A percentile compares a stretch with the other conserved stretches of the same genome.
phyloP scores from a whole-genome alignment of 768 basidiomycete genomes.

The Rhodotorula kratochvilovae region DNA sequence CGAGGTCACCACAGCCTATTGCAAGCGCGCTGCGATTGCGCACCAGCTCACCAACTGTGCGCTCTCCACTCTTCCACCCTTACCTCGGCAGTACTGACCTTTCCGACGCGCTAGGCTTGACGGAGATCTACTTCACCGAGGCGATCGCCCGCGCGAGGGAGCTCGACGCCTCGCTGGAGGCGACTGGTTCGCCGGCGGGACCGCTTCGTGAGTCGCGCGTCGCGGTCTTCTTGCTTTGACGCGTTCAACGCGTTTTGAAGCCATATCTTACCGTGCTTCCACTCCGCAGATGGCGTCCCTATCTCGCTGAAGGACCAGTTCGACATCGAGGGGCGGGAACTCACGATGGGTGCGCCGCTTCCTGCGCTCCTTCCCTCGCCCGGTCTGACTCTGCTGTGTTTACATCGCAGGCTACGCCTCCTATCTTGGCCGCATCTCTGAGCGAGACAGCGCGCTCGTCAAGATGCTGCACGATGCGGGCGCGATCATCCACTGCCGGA shows the following conservation, averaged over 20 bases:
- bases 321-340: slow-evolving; percentile 42
- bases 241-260: too few relatives aligned
- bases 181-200: slow-evolving; percentile 63
- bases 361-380: not conserved
- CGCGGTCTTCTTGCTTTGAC: too few relatives aligned
- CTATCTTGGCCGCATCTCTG: slow-evolving; percentile 30
- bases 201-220: too few relatives aligned
- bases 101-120: slow-evolving; percentile 60
- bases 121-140: slow-evolving; percentile 73
- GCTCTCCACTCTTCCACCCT: slow-evolving; percentile 32
- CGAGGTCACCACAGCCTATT: slow-evolving; percentile 67
- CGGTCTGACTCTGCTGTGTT: not conserved
- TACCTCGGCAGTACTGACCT: too few relatives aligned
- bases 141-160: slow-evolving; percentile 62
- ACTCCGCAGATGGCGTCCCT: slow-evolving; percentile 39
- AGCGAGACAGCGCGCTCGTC: slow-evolving; percentile 8
- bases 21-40: slow-evolving; percentile 71
- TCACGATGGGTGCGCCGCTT: slow-evolving; percentile 13
- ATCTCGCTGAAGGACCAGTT: slow-evolving; percentile 48
- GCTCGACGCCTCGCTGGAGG: slow-evolving; percentile 61
- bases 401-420: slow-evolving; percentile 39
- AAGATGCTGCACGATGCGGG: slow-evolving; percentile 22
- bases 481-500: slow-evolving; percentile 29
- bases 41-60: slow-evolving; percentile 61
- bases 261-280: too few relatives aligned